Base-by-base conservation (phyloP, 179 eudicot species). In the Spergularia azorica region DNA sequence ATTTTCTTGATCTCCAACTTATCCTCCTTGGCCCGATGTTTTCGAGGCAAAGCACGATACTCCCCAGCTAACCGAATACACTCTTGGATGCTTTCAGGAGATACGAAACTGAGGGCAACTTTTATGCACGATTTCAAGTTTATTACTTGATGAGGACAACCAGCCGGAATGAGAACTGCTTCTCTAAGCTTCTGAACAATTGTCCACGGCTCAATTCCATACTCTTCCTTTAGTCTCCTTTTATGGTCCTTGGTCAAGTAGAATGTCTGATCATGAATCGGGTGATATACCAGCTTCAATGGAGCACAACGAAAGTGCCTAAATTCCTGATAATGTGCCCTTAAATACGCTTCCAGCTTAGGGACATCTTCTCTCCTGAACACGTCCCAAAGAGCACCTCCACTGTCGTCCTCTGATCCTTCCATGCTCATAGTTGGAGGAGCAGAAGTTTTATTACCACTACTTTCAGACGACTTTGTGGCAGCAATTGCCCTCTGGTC, bases 61-160 rank as follows among this genome's bases (percentile, higher is more conserved):
- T 89, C 90, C 68, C 74, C 82, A 58, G 92, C 78, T 79, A 89
- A 81, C 14, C 86, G 87, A 65, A 89, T 70, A 63, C 92, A 89
- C 77, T 89, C 90, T 2, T 36, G 26, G 46, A 89, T 59, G 71
- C 85, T 86, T 79, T 89, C 91, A 57, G 90, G 93, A 15, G 93
- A 89, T 18, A 89, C 90, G 64, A 89, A 89, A 76, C 85, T 87
- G 32, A 88, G 90, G 9, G 86, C 91, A 79, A 88, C 93, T 66
- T 89, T 86, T 68, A 83, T 88, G 86, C 90, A 88, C 7, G 91
- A 86, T 91, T 89, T 83, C 51, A 86, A 76, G 81, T 91, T 91
- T 64, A 94, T 83, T 60, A 91, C 97, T 89, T 91, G 97, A 76
- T 90, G 96, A 12, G 97, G 90, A 59, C 97, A 93, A 13, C 97